A percentile compares a stretch with the other conserved stretches of the same genome.
phyloP scores from a whole-genome alignment of 805 yeast species.

The Middelhovenomyces tepae region DNA sequence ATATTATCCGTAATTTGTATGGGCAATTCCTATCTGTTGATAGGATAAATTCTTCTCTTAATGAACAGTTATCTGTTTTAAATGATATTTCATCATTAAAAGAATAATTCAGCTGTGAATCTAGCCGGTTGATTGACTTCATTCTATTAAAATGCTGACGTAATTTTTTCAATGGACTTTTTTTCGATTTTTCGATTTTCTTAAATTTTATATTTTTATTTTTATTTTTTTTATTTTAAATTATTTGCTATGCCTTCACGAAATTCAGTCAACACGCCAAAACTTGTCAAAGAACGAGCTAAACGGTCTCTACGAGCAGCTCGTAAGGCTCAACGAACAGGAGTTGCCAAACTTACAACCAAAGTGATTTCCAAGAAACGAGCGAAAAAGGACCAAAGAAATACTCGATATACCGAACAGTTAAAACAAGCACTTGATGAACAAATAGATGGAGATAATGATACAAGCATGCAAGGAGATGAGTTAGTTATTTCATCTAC shows the following conservation, averaged over 20 bases:
- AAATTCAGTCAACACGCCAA: constrained; percentile 73
- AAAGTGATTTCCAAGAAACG: constrained; percentile 62
- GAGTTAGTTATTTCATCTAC: constrained; percentile 28
- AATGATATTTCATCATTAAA: no score
- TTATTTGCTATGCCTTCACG: constrained; percentile 58
- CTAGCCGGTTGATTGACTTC: no score
- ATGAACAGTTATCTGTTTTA: no score
- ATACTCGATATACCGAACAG: constrained; percentile 57
- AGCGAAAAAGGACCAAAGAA: constrained; percentile 71
- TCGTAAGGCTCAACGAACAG: constrained; percentile 10
- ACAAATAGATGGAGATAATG: constrained; percentile 8
- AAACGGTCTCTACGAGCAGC: constrained; percentile 15
- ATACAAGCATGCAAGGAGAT: constrained; percentile 20
- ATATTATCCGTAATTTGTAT: no score
- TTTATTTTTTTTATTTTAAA: constrained; percentile 3
- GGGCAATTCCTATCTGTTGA: no score
- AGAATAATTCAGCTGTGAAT: no score
- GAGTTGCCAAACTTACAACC: constrained; percentile 36
- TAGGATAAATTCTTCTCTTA: no score
- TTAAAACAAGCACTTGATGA: constrained; percentile 31
- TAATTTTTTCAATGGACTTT: no score
- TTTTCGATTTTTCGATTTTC: no score
- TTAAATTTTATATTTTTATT: constrained; percentile 7
- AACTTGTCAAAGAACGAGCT: constrained; percentile 35
- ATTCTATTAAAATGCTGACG: no score